Evolutionary conservation across 148 eudicot species (phyloP).

Genomic region (Camellia japonica): DNA sequence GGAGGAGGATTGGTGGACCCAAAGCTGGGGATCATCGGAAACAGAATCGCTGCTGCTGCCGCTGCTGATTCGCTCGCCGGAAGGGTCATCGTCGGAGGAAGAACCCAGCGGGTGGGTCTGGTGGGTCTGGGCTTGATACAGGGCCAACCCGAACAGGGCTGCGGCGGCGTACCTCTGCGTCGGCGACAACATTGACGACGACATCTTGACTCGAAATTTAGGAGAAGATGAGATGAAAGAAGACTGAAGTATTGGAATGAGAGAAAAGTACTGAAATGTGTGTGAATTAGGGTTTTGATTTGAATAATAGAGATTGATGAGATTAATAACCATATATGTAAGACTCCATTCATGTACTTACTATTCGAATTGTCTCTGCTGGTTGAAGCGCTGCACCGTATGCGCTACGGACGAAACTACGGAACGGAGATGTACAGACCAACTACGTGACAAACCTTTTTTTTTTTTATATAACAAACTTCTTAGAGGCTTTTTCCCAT

Average conservation of each 20-base stretch:
- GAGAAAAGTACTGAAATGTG: not conserved
- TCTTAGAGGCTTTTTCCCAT: no score
- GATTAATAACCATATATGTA: no score
- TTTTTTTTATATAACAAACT: no score
- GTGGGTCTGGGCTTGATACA: slow-evolving; percentile 72
- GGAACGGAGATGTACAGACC: no score
- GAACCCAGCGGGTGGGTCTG: slow-evolving; percentile 58
- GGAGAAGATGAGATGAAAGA: not conserved
- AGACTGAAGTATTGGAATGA: not conserved
- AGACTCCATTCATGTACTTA: no score
- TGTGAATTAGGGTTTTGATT: not conserved
- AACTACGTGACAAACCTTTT: no score
- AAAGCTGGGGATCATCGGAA: slow-evolving; percentile 59
- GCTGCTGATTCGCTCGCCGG: slow-evolving; percentile 36
- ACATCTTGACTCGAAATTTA: slow-evolving; percentile 15
- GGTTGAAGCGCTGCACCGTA: no score
- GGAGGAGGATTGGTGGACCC: slow-evolving; percentile 53
- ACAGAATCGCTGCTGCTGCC: slow-evolving; percentile 52
- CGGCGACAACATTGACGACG: slow-evolving; percentile 53
- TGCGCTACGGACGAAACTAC: no score
- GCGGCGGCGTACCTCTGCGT: slow-evolving; percentile 73
- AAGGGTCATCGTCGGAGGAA: slow-evolving; percentile 17
- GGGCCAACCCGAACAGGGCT: slow-evolving; percentile 60
- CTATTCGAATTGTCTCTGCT: no score
- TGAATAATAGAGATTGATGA: not conserved